Conservation (phyloP, 78 protist genomes). For the Dictyostelium purpureum region DNA sequence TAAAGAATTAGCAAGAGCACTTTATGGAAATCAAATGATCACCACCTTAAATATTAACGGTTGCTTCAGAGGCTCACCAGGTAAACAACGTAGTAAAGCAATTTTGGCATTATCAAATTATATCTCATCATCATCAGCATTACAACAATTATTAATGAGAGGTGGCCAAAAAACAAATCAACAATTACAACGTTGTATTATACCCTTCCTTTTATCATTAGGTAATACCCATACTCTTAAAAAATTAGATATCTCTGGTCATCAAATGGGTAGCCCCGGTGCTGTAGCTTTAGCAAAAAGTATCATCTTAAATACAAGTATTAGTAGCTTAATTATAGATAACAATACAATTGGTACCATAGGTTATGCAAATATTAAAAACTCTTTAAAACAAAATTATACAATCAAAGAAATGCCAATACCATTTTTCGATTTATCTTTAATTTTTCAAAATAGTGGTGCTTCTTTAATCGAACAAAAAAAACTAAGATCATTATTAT, state of each 20-base stretch:
- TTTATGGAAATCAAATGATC: constrained; percentile 22
- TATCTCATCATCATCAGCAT: constrained; percentile 19
- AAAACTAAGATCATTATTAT: constrained; percentile 29
- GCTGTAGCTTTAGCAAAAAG: constrained; percentile 43
- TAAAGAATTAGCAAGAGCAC: constrained; percentile 45
- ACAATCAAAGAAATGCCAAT: constrained; percentile 51
- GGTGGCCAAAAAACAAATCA: constrained; percentile 49
- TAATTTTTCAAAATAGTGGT: constrained; percentile 6
- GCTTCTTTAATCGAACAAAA: constrained; percentile 22
- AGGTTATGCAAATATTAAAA: constrained; percentile 53
- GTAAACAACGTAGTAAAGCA: constrained; percentile 50
- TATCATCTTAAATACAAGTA: constrained; percentile 20
- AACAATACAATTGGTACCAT: constrained; percentile 41
- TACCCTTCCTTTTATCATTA: constrained; percentile 34
- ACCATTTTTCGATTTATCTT: constrained; percentile 18
- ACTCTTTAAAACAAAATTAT: constrained; percentile 48
- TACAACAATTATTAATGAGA: constrained; percentile 23
- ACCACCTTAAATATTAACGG: background rate
- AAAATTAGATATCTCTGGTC: constrained; percentile 32
- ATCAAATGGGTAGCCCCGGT: constrained; percentile 18
- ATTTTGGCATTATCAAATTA: constrained; percentile 32
- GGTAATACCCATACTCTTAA: constrained; percentile 26
- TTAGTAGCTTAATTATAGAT: background rate
- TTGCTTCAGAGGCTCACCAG: constrained; percentile 37
- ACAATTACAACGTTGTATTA: constrained; percentile 32